Base-by-base conservation (phyloP, 768 basidiomycete species). In the Hericium erinaceus region DNA sequence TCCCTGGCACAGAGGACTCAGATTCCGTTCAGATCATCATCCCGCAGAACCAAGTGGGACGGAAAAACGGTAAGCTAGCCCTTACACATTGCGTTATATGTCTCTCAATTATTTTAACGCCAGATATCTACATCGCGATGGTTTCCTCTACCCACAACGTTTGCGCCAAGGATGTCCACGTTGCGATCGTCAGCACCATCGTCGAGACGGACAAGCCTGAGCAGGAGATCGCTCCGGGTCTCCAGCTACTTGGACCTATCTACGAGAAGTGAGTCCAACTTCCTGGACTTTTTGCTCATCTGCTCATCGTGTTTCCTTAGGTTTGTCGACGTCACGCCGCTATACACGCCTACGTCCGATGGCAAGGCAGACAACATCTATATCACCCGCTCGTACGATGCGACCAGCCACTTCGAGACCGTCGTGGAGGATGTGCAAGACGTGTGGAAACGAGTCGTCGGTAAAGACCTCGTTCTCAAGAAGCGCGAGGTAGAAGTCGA, bases 61-160 rank as follows among this genome's bases (percentile, higher is more conserved):
- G 97, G 64, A 84, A 87, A 73, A 90, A 99, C 67, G 97, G 95
- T 91, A 69, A 64, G 85, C 22, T 37, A 50, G 37, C 4, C 57
- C 12, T 52, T 24, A 4, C 13, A n/a, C 54, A 28, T 58, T 40
- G 26, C 12, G 8, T 24, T 49, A 26, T 51, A 51, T 20, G 41
- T 18, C 57, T 37, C 37, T 20, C 60, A 33, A 24, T 60, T 49
- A 63, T 39, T 58, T 33, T 39, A 56, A 18, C n/a, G 54, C 8
- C 64, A 98, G 97, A 99, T 73, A 99, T 99, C 72, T 99, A 99
- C 75, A 88, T 99, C 67, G 95, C 97, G 5, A 89, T 91, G 80
- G 94, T 99, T 50, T 98, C 97, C 1, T 84, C 92, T 39, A 93
- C 94, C 13, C 97, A 98, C 76, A 95, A 95, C 66, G 97, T 99